Base-by-base conservation (phyloP, 2,329 filamentous ascomycete species). In the Hypoxylon sp. region DNA sequence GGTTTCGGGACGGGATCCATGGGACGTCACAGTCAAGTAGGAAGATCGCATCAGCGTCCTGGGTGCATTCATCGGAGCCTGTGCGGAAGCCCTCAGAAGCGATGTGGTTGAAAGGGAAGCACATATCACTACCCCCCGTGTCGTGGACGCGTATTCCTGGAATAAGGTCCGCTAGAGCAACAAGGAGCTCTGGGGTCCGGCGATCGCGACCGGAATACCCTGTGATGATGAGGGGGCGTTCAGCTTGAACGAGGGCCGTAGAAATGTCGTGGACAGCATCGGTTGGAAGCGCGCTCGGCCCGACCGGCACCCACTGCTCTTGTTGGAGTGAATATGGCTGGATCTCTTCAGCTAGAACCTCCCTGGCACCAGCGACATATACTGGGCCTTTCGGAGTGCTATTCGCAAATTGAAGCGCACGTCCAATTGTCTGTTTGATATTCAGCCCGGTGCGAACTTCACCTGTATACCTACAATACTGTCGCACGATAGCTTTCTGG, bases 401-500 rank as follows among this genome's bases (percentile, higher is more conserved):
- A 65, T 82, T 90, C 0, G 91, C 91, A 76, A 92, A 93, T 64
- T 90, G 90, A 61, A 93, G 78, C 0, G 91, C 91, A 10, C 91
- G 86, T 69, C 91, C 91, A 61, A 93, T 89, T 67, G 92, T 87
- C 80, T 93, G 91, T 80, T 93, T 93, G 60, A 93, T 85, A 73
- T 93, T 93, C 76, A 86, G 87, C 0, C 91, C 91, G 0, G 87
- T 88, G 77, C 91, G 92, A 77, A 93, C 88, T 77, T 93, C 91
- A 1, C 84, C 89, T 0, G 86, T 83, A 71, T 92, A 93, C 42
- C 91, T 84, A 75, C 91, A 93, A 75, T 93, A 93, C 76, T 93
- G 91, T 0, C 85, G 82, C 6, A 93, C 86, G 53, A 93, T 93
- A 73, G 88, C 85, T 75, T 91, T 91, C 78, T 93, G 91, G 73